Evolutionary conservation across 768 basidiomycete genomes (phyloP).

Genomic region (Cyathus striatus): DNA sequence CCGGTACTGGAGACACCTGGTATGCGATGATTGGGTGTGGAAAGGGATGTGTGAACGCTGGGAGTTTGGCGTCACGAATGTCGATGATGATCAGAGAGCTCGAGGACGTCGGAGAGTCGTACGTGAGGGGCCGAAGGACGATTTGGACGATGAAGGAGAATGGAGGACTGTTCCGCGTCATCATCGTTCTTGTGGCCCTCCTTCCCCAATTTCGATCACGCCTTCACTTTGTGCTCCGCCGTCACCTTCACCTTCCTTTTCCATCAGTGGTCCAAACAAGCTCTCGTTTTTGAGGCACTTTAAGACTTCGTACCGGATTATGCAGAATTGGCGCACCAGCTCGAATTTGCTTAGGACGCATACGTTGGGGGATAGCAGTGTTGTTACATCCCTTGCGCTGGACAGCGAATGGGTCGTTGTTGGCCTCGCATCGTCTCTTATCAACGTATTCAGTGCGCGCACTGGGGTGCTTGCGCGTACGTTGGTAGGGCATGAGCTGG

Average conservation of each 20-base stretch:
- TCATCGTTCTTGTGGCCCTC: too few species aligned
- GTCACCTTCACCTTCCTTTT: constrained; percentile 31
- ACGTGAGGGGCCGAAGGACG: too few species aligned
- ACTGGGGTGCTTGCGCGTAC: constrained; percentile 76
- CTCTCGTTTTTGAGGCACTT: constrained; percentile 4
- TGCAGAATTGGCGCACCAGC: constrained; percentile 79
- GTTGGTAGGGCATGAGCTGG: constrained; percentile 77
- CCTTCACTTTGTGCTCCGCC: too few species aligned
- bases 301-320: too few species aligned
- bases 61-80: constrained; percentile 35
- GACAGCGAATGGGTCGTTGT: constrained; percentile 83
- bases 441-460: constrained; percentile 79
- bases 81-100: constrained; percentile 5
- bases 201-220: too few species aligned
- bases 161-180: too few species aligned
- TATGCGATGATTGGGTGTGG: constrained; percentile 79
- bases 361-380: constrained; percentile 50
- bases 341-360: constrained; percentile 69
- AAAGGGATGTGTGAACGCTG: constrained; percentile 62
- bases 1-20: constrained; percentile 62
- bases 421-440: constrained; percentile 79
- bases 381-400: constrained; percentile 84
- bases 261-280: neutral
- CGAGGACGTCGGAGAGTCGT: neutral
- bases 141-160: constrained; percentile 26